Conservation (phyloP, 2,329 filamentous ascomycete species). For the Didymella pinodella region DNA sequence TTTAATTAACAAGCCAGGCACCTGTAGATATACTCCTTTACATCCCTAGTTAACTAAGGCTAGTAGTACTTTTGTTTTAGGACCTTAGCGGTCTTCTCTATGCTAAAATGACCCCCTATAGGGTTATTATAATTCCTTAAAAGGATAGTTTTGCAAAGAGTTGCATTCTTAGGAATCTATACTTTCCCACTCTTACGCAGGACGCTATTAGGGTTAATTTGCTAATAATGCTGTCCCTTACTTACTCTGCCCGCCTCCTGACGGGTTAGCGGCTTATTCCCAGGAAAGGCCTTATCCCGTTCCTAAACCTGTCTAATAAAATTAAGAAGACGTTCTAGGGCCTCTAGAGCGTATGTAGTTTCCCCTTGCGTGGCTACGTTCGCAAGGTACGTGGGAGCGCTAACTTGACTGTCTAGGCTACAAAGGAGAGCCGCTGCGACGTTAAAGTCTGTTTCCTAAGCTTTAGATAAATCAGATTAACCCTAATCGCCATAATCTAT, state of each 20-base stretch:
- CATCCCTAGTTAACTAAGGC: too few relatives aligned
- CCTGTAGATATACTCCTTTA: too few relatives aligned
- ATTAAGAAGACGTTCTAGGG: neutral
- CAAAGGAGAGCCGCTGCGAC: neutral
- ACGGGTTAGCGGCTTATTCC: neutral
- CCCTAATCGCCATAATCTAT: neutral
- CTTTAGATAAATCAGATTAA: neutral
- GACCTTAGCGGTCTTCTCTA: too few relatives aligned
- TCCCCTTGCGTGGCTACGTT: neutral
- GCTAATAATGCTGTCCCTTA: neutral
- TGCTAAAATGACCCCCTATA: too few relatives aligned
- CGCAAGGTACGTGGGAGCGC: conserved; percentile 1
- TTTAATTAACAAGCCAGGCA: too few relatives aligned
- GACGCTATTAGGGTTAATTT: conserved; percentile 1
- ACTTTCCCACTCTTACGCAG: neutral
- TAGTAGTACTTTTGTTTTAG: too few relatives aligned
- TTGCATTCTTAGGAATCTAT: too few relatives aligned
- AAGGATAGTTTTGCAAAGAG: too few relatives aligned
- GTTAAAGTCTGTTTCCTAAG: neutral
- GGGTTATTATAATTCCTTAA: too few relatives aligned
- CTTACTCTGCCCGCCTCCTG: neutral
- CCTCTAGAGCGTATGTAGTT: conserved; percentile 3
- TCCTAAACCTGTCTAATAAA: conserved; percentile 10
- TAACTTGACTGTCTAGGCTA: conserved; percentile 8
- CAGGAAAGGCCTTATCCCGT: neutral